Evolutionary conservation across 768 basidiomycete species (phyloP), one percentile per base, ranked within the genome.

Genomic region (Trametopsis cervina): DNA sequence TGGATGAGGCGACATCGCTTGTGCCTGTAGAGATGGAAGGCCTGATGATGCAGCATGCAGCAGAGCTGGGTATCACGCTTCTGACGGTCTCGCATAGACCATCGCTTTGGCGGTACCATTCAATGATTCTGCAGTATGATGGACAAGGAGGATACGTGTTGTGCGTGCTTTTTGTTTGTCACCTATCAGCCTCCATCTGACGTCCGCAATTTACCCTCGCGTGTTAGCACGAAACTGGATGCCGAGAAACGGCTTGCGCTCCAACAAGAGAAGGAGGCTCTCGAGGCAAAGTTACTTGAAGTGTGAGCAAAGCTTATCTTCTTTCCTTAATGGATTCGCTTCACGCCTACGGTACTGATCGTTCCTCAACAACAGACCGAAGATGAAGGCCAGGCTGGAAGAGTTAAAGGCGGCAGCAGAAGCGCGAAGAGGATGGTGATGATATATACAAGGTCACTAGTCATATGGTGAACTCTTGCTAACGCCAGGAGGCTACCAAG

Each of bases 131-230:
- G 53, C 89, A 94, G 60, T 92, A 89, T 60, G 90, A 97, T 58
- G 95, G 95, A 5, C 85, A 89, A 64, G 95, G 95, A 26, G 89
- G 89, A 52, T 97, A 97, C 67, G 80, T 93, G 17, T 99, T 97
- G 91, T 92, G 58, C 52, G 89, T 76, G 6, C 42, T 21, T 42
- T 26, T 42, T 44, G 25, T 25, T 10, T 12, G 36, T 35, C 40
- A n/a, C 17, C 25, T 22, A 7, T 36, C 18, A 18, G 21, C 17
- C 29, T 22, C 42, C 9, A 42, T 27, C 18, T 43, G 36, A 40
- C 33, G 20, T n/a, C n/a, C n/a, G n/a, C n/a, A n/a, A n/a, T n/a
- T n/a, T n/a, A n/a, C n/a, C 35, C 24, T 45, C 25, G 27, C 53
- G 20, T 17, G 36, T 49, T 57, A 94, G 91, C 66, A 91, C 90